These are phyloP conservation scores for Pleurozium schreberi DNA, from an alignment of 225 moss, liverwort and hornwort species.

Conservation along the genomic window DNA sequence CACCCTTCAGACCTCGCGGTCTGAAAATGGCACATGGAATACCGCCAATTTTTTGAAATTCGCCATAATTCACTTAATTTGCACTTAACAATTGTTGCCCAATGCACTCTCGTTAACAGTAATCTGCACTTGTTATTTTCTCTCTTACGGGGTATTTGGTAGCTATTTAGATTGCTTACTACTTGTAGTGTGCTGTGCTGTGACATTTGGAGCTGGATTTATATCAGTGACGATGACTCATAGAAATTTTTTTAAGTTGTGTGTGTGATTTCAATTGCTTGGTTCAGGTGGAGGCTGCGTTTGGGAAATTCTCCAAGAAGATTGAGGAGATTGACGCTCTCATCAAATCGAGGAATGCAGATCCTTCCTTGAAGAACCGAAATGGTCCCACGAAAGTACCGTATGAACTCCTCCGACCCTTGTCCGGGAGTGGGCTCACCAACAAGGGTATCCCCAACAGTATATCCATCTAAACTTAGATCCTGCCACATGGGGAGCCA, in stretches of 20 bases:
- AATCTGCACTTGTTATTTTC: neutral
- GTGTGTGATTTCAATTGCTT: neutral
- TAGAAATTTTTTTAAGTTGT: neutral
- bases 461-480: slow-evolving; percentile 22
- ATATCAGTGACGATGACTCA: neutral
- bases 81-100: neutral
- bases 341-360: slow-evolving; percentile 23
- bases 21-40: no score
- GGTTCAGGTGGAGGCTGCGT: slow-evolving; percentile 18
- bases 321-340: slow-evolving; percentile 20
- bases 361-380: slow-evolving; percentile 24
- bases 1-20: no score
- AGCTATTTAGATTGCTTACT: neutral
- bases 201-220: neutral
- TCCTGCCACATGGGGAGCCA: neutral
- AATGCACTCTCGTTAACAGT: neutral
- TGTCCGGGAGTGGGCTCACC: slow-evolving; percentile 5
- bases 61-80: no score
- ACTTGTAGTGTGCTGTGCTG: no score
- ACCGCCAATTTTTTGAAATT: no score
- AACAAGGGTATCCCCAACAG: slow-evolving; percentile 48
- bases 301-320: slow-evolving; percentile 14
- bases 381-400: slow-evolving; percentile 11
- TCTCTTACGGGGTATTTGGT: neutral
- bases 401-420: slow-evolving; percentile 28